phyloP scores from a whole-genome alignment of 1,284 basidiomycete species.

The Trametes pubescens region DNA sequence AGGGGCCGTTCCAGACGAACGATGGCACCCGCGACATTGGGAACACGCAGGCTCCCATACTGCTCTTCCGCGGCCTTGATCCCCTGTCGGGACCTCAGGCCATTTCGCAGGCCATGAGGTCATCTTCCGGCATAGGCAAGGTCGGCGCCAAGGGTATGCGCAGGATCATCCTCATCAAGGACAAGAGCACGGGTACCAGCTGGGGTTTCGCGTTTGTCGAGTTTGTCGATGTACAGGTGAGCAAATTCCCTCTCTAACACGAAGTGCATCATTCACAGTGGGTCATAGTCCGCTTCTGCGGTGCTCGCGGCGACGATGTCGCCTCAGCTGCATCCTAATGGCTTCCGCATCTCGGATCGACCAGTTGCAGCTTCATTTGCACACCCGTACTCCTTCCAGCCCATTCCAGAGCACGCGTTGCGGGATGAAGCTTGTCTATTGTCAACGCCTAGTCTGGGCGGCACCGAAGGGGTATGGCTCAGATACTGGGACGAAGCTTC shows the following conservation, averaged over 20 bases:
- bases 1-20: conserved; percentile 71
- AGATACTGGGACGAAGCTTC: conserved; percentile 86
- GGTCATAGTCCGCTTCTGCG: conserved; percentile 67
- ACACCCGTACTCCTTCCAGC: conserved; percentile 86
- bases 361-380: conserved; percentile 91
- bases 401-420: conserved; percentile 72
- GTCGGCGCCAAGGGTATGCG: conserved; percentile 86
- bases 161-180: conserved; percentile 86
- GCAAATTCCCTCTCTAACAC: conserved; percentile 25
- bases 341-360: conserved; percentile 86
- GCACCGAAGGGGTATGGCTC: conserved; percentile 74
- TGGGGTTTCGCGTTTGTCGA: conserved; percentile 95
- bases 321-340: conserved; percentile 82
- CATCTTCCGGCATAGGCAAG: conserved; percentile 69
- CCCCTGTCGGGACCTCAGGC: conserved; percentile 86
- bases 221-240: conserved; percentile 83
- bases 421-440: conserved; percentile 78
- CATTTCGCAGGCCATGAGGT: conserved; percentile 80
- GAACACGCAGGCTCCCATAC: conserved; percentile 77
- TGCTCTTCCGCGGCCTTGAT: conserved; percentile 90
- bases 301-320: conserved; percentile 86
- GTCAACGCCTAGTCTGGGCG: conserved; percentile 71
- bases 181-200: conserved; percentile 82
- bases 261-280: conserved; percentile 23
- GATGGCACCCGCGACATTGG: conserved; percentile 96